These are phyloP conservation scores for Nakazawaea wickerhamii DNA, from an alignment of 805 yeast species.

Conservation along the genomic window DNA sequence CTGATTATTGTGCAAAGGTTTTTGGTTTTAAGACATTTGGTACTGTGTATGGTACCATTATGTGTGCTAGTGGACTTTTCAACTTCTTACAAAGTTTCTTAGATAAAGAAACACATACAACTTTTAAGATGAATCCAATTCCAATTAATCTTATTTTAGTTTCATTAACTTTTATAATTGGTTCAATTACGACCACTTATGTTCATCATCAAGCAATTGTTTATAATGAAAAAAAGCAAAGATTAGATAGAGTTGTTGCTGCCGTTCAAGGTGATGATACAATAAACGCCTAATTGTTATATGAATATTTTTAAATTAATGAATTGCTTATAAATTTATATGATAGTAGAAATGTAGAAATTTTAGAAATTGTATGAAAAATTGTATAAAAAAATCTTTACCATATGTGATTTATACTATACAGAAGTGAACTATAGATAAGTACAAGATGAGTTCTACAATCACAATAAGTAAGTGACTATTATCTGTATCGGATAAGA, in stretches of 20 bases:
- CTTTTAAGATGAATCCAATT: slow-evolving; percentile 48
- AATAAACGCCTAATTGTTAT: background rate
- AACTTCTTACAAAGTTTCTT: slow-evolving; percentile 43
- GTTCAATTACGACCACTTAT: slow-evolving; percentile 35
- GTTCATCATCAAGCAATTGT: slow-evolving; percentile 25
- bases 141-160: slow-evolving; percentile 42
- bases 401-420: too few relatives aligned
- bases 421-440: too few relatives aligned
- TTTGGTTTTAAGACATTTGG: slow-evolving; percentile 61
- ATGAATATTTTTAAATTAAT: too few relatives aligned
- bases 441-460: too few relatives aligned
- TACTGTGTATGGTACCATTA: slow-evolving; percentile 51
- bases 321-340: too few relatives aligned
- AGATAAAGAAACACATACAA: slow-evolving; percentile 45
- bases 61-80: slow-evolving; percentile 46
- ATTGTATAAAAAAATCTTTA: too few relatives aligned
- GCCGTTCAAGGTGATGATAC: slow-evolving; percentile 6
- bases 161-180: slow-evolving; percentile 35
- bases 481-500: too few relatives aligned
- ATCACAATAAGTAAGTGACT: too few relatives aligned
- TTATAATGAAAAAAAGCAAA: slow-evolving; percentile 13
- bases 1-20: slow-evolving; percentile 57
- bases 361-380: too few relatives aligned
- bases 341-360: too few relatives aligned
- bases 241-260: slow-evolving; percentile 7